phyloP scores from a whole-genome alignment of 345 rosid species.

The Erodium maritimum region DNA sequence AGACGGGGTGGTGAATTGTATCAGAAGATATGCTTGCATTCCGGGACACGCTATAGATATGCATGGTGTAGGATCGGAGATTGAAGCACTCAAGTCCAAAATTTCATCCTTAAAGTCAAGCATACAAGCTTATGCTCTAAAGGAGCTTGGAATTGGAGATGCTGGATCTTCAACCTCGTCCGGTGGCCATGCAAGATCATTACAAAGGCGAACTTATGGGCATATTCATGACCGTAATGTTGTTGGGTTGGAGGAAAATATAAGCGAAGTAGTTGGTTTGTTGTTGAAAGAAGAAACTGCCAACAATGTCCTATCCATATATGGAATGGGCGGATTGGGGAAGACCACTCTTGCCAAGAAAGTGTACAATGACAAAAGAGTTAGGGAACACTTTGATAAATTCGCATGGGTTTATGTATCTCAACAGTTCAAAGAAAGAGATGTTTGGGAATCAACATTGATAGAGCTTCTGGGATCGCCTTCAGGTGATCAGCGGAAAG shows the following conservation, averaged over 20 bases:
- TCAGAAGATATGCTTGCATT: neutral
- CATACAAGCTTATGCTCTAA: conserved; percentile 21
- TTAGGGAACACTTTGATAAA: conserved; percentile 12
- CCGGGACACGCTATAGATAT: conserved; percentile 1
- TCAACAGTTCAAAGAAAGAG: conserved; percentile 15
- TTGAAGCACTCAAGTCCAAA: conserved; percentile 18
- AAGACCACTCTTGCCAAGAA: conserved; percentile 37
- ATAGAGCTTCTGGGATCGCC: conserved; percentile 17
- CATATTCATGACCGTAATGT: conserved; percentile 13
- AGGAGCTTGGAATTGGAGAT: neutral
- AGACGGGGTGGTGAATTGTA: neutral
- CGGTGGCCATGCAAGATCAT: conserved; percentile 11
- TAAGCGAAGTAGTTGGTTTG: conserved; percentile 8
- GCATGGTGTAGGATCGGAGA: conserved; percentile 15
- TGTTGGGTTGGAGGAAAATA: conserved; percentile 25
- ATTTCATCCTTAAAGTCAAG: conserved; percentile 21
- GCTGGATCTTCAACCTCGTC: neutral
- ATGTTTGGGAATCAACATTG: conserved; percentile 20
- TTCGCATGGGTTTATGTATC: conserved; percentile 36
- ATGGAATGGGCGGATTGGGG: conserved; percentile 46
- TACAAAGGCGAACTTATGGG: conserved; percentile 16
- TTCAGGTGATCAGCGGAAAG: conserved; percentile 10
- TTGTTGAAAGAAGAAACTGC: conserved; percentile 9
- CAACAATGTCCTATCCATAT: conserved; percentile 15
- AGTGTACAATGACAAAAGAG: conserved; percentile 9